Conservation (phyloP, 2,329 filamentous ascomycete species). For the Didymosphaeria variabile region DNA sequence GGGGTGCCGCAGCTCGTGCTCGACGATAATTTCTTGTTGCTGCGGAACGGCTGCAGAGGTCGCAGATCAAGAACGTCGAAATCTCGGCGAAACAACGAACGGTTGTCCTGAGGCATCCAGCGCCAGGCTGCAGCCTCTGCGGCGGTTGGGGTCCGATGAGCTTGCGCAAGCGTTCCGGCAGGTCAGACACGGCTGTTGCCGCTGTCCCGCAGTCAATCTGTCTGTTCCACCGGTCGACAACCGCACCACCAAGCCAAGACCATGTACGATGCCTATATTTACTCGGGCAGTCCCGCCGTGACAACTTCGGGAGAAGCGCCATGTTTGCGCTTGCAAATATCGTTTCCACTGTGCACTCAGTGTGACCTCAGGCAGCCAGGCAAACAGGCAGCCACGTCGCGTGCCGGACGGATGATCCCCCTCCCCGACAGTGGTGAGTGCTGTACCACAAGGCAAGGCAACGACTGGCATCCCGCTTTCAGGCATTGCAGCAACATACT, state of each 20-base stretch:
- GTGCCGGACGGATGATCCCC: too few species aligned
- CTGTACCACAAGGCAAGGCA: too few species aligned
- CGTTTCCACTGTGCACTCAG: background rate
- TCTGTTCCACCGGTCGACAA: background rate
- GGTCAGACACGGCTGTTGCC: slow-evolving; percentile 2
- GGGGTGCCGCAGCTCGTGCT: background rate
- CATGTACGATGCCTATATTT: background rate
- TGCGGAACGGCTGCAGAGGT: background rate
- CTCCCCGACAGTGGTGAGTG: too few species aligned
- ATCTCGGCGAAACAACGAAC: background rate
- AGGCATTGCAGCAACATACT: background rate
- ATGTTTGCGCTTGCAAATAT: background rate
- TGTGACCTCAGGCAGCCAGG: too few species aligned
- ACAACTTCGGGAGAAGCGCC: background rate
- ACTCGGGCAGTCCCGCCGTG: background rate
- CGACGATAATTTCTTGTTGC: background rate
- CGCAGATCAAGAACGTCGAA: background rate
- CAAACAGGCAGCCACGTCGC: too few species aligned
- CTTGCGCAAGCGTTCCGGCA: background rate
- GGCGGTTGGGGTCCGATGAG: background rate
- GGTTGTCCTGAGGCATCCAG: too few species aligned
- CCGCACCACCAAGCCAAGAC: background rate
- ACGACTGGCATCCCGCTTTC: too few species aligned
- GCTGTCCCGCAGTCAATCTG: slow-evolving; percentile 2
- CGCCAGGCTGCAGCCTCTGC: background rate